Evolutionary conservation across 768 basidiomycete species (phyloP).

Genomic region (Rhodotorula sphaerocarpa): DNA sequence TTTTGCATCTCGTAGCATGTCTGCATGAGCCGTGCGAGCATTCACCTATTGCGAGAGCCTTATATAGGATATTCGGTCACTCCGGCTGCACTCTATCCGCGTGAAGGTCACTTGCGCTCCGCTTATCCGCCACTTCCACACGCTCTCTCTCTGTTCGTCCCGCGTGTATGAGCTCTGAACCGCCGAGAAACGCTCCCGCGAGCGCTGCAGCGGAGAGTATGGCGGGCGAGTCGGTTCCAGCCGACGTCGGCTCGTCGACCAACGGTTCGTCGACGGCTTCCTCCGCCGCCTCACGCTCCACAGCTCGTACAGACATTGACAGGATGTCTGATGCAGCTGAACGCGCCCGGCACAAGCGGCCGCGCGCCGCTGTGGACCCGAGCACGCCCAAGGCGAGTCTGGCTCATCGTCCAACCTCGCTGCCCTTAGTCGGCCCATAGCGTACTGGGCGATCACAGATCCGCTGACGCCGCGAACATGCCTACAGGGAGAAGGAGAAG

Average conservation of each 20-base stretch:
- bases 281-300: neutral
- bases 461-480: too few relatives aligned
- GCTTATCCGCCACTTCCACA: too few relatives aligned
- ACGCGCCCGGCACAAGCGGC: conserved; percentile 11
- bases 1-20: neutral
- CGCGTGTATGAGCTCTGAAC: neutral
- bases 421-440: too few relatives aligned
- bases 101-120: too few relatives aligned
- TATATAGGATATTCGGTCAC: too few relatives aligned
- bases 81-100: too few relatives aligned
- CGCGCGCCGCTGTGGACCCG: conserved; percentile 19
- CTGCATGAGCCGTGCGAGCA: too few relatives aligned
- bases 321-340: neutral
- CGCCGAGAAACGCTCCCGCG: neutral
- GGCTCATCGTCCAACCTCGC: too few relatives aligned
- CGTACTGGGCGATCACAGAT: too few relatives aligned
- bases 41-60: too few relatives aligned
- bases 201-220: too few relatives aligned
- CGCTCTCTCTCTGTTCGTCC: neutral
- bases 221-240: neutral
- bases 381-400: conserved; percentile 12
- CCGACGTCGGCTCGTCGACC: neutral
- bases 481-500: conserved; percentile 26
- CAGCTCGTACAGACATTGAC: neutral
- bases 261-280: neutral